Evolutionary conservation across 139 green algal species (phyloP), one percentile per base, ranked within the genome.

Genomic region (Zygnema circumcarinatum): DNA sequence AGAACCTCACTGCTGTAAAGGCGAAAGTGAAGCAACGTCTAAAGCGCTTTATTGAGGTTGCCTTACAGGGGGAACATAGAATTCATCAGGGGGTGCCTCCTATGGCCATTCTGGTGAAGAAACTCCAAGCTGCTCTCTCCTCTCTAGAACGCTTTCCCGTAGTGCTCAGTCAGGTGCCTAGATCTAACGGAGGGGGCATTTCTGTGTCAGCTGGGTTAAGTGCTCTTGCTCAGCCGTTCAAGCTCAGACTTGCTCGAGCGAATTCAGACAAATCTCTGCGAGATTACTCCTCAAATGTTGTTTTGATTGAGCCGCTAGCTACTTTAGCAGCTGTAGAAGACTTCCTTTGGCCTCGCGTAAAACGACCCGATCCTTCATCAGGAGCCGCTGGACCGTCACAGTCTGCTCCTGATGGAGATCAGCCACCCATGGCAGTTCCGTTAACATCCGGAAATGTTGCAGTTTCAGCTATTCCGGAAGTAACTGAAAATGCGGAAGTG

Each of bases 261-360:
- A 38, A 35, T 47, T 81, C 42, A 0, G 92, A 90, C 32, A 35
- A 47, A 54, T 29, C 54, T 1, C 87, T 98, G 56, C 83, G 94
- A 2, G 96, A 98, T 76, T 98, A 98, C 92, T 92, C 92, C 36
- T 76, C 85, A 69, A 98, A 97, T 83, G 91, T 98, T 7, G 96
- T 99, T 40, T 89, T 99, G 0, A 97, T 99, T 20, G 97, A 99
- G 92, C 96, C 97, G 0, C 91, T 99, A 35, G 97, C 96, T 29
- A 98, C 94, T 62, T 94, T 99, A 86, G 76, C 67, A 29, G 95
- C 97, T 2, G 94, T 99, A 16, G 97, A 99, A 90, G 97, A 98
- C 39, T 99, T 98, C 84, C 91, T 99, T 74, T 98, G 93, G 90
- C 93, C 94, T 1, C 88, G 96, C 0, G 96, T 99, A 1, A 90